Evolutionary conservation across 306 rosid genomes (phyloP).

Genomic region (Gillenia trifoliata): DNA sequence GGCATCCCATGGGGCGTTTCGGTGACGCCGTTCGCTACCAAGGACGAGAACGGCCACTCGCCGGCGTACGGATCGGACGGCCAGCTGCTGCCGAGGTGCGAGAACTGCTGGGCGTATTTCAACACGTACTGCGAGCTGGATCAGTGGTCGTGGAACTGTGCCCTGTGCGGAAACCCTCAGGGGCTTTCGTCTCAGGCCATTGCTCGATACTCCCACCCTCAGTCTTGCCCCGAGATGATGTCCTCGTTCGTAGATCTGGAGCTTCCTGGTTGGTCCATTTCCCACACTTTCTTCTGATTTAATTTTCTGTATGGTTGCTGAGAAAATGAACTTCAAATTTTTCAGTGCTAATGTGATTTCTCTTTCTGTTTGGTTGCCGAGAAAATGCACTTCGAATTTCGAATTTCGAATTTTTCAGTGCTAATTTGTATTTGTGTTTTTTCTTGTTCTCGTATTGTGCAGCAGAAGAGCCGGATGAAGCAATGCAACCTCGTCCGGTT

Average conservation of each 20-base stretch:
- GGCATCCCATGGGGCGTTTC: constrained; percentile 92
- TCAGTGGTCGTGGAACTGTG: constrained; percentile 89
- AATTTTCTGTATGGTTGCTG: neutral
- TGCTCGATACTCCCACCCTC: constrained; percentile 71
- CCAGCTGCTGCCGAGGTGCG: constrained; percentile 69
- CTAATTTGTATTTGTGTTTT: neutral
- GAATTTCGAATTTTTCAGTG: neutral
- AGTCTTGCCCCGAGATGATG: constrained; percentile 78
- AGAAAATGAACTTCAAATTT: constrained; percentile 7
- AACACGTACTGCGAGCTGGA: constrained; percentile 79
- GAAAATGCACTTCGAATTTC: constrained; percentile 5
- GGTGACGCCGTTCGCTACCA: constrained; percentile 68
- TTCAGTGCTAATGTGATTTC: neutral
- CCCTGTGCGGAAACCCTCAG: constrained; percentile 81
- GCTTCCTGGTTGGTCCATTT: constrained; percentile 46
- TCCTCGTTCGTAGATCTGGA: constrained; percentile 97
- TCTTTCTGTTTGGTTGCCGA: neutral
- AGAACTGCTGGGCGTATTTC: constrained; percentile 93
- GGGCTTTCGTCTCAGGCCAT: constrained; percentile 75
- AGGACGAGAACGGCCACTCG: constrained; percentile 54
- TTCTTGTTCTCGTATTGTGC: constrained; percentile 9
- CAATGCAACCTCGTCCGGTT: constrained; percentile 72
- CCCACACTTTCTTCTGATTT: neutral
- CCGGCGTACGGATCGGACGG: constrained; percentile 76
- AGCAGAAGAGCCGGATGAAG: constrained; percentile 53